A percentile compares a stretch with the other conserved stretches of the same genome.
These are phyloP conservation scores for Fusarium caatingaense DNA, from an alignment of 2,329 filamentous ascomycete species.

Conservation along the genomic window DNA sequence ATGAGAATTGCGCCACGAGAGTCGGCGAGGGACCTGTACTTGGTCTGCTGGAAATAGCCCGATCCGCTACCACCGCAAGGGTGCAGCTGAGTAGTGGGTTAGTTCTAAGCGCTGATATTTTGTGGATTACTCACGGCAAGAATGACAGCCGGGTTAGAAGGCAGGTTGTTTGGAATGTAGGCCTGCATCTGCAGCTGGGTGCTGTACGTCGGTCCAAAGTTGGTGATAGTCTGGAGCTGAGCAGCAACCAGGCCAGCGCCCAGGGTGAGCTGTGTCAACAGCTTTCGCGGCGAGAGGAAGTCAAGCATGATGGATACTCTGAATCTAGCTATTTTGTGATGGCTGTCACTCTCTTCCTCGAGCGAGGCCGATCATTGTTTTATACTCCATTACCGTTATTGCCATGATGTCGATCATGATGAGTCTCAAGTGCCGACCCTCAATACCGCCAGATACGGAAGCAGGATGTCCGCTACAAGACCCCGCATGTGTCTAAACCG, in stretches of 20 bases:
- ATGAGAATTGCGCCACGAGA: constrained; percentile 66
- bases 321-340: neutral
- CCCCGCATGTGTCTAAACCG: neutral
- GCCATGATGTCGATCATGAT: neutral
- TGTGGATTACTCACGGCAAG: neutral
- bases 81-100: constrained; percentile 10
- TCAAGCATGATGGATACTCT: neutral
- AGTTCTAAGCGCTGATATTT: accelerated
- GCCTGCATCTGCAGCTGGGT: constrained; percentile 11
- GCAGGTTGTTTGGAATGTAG: constrained; percentile 2
- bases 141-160: constrained; percentile 2
- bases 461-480: neutral
- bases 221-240: constrained; percentile 24
- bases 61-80: constrained; percentile 63
- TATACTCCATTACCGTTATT: neutral
- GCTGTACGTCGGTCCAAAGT: constrained; percentile 8
- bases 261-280: constrained; percentile 12
- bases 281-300: neutral
- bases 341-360: neutral
- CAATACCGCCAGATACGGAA: constrained; percentile 9
- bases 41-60: constrained; percentile 62
- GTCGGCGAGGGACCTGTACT: constrained; percentile 66
- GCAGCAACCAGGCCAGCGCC: constrained; percentile 13
- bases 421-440: constrained; percentile 6
- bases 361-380: neutral